These are phyloP conservation scores for Cryphonectria japonica DNA, from an alignment of 2,329 filamentous ascomycete species.

Conservation along the genomic window DNA sequence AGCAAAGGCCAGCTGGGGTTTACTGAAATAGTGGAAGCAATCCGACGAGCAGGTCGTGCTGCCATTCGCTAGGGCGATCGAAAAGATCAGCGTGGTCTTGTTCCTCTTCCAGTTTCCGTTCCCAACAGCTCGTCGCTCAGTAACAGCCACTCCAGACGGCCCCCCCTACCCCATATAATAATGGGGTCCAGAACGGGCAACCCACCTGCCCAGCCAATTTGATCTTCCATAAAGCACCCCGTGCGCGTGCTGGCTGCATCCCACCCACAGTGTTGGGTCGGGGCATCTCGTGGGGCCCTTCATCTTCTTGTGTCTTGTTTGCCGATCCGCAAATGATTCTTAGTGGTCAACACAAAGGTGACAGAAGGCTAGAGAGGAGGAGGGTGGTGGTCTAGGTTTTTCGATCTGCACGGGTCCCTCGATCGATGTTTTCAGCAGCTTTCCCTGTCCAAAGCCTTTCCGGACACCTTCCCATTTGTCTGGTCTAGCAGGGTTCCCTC, in stretches of 20 bases:
- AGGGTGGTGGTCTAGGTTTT: not conserved
- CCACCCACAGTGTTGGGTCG: slow-evolving; percentile 13
- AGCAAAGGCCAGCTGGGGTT: not conserved
- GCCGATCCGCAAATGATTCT: not conserved
- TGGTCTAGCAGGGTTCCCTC: slow-evolving; percentile 8
- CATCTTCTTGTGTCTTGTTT: not conserved
- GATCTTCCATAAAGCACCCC: slow-evolving; percentile 2
- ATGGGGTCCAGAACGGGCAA: not conserved
- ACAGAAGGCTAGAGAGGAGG: not conserved
- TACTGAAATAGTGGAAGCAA: not conserved
- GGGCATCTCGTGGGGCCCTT: slow-evolving; percentile 1
- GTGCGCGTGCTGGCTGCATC: slow-evolving; percentile 2
- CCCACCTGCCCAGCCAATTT: not conserved
- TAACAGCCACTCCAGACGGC: not conserved
- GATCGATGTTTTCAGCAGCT: not conserved
- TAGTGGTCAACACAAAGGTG: not conserved
- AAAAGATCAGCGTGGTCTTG: not conserved
- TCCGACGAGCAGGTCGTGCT: slow-evolving; percentile 2
- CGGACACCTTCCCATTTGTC: slow-evolving; percentile 15
- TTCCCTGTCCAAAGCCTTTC: not conserved
- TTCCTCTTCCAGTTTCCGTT: not conserved
- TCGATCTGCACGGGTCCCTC: not conserved
- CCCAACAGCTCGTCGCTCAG: not conserved
- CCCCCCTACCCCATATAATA: not conserved
- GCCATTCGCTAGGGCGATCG: not conserved